phyloP scores from a whole-genome alignment of 495 filamentous ascomycete genomes.

The Margaritispora aquatica region DNA sequence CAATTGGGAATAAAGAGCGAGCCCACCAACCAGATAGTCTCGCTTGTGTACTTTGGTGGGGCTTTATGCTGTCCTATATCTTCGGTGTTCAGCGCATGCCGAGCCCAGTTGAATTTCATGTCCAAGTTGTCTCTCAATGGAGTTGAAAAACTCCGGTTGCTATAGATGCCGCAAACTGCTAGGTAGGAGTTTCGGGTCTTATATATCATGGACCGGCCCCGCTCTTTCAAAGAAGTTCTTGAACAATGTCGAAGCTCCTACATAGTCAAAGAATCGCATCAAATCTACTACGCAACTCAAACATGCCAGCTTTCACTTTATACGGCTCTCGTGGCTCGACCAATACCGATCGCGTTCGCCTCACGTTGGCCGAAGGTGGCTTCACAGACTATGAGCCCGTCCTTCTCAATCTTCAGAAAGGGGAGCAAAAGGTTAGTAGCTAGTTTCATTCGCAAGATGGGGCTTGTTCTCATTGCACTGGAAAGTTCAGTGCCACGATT shows the following conservation, averaged over 20 bases:
- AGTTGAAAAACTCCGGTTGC: conserved; percentile 4
- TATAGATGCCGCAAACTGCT: conserved; percentile 17
- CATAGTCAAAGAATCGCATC: conserved; percentile 18
- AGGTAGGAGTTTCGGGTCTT: conserved; percentile 20
- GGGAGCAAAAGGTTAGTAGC: conserved; percentile 31
- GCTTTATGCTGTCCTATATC: too few relatives aligned
- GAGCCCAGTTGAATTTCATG: too few relatives aligned
- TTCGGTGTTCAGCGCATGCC: too few relatives aligned
- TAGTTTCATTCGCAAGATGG: conserved; percentile 18
- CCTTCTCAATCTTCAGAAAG: conserved; percentile 30
- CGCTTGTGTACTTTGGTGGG: background rate
- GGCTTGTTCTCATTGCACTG: conserved; percentile 21
- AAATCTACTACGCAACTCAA: conserved; percentile 27
- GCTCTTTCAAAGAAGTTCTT: conserved; percentile 21
- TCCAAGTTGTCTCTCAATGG: background rate
- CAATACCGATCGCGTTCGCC: conserved; percentile 32
- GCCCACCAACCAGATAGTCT: conserved; percentile 27
- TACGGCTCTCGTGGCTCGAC: conserved; percentile 33
- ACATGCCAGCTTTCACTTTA: conserved; percentile 34
- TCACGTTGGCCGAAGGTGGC: conserved; percentile 33
- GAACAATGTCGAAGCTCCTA: conserved; percentile 17
- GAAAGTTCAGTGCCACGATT: too few relatives aligned
- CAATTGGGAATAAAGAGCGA: conserved; percentile 29
- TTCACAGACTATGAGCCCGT: conserved; percentile 33
- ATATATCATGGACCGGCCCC: conserved; percentile 21